Conservation (phyloP, 306 rosid species). For the Rubus idaeus region DNA sequence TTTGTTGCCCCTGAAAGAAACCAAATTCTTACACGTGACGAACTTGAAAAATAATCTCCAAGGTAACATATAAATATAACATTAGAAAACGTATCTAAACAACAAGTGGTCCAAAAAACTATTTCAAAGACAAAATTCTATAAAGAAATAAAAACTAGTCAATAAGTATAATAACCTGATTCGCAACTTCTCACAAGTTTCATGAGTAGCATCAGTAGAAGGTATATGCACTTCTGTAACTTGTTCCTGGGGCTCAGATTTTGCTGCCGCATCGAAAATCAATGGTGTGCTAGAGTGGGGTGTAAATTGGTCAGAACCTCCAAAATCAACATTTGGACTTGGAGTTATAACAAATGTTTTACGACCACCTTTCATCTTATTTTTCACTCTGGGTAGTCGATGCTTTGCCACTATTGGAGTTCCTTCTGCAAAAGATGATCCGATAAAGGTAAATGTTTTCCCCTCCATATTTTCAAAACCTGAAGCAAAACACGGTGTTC, state of each 20-base stretch:
- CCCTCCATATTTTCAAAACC: slow-evolving; percentile 40
- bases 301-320: slow-evolving; percentile 46
- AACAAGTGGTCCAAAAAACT: slow-evolving; percentile 18
- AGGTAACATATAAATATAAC: slow-evolving; percentile 3
- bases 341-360: slow-evolving; percentile 46
- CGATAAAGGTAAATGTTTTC: slow-evolving; percentile 59
- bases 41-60: slow-evolving; percentile 19
- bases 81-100: slow-evolving; percentile 17
- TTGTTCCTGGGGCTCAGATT: slow-evolving; percentile 40
- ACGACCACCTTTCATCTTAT: slow-evolving; percentile 44
- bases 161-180: slow-evolving; percentile 49
- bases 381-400: slow-evolving; percentile 53
- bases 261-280: slow-evolving; percentile 29
- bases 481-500: slow-evolving; percentile 26
- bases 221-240: slow-evolving; percentile 34
- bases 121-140: slow-evolving; percentile 4
- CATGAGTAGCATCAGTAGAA: slow-evolving; percentile 39
- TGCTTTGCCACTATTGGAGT: slow-evolving; percentile 36
- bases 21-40: slow-evolving; percentile 21
- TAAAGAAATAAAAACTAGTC: background rate
- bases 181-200: slow-evolving; percentile 78
- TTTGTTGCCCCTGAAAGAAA: slow-evolving; percentile 72
- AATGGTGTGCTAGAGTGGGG: slow-evolving; percentile 36
- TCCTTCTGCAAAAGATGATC: slow-evolving; percentile 43
- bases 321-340: slow-evolving; percentile 41